phyloP scores from a whole-genome alignment of 306 rosid species.

The Astragalus membranaceus region DNA sequence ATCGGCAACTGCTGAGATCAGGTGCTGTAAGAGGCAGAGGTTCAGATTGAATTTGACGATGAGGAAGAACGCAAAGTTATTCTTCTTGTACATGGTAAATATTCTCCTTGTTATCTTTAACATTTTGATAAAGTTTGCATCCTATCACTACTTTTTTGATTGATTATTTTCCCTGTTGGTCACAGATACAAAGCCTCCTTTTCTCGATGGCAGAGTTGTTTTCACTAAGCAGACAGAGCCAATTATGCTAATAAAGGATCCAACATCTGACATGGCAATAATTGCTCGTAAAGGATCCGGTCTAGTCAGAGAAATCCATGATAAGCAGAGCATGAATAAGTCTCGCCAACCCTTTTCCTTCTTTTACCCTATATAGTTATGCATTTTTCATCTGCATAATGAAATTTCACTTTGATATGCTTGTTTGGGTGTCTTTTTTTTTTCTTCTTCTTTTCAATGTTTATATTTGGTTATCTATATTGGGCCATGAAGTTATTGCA shows the following conservation, averaged over 20 bases:
- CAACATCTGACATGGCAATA: constrained; percentile 98
- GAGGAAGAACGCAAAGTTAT: constrained; percentile 94
- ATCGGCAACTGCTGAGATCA: constrained; percentile 84
- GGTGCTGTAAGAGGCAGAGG: constrained; percentile 98
- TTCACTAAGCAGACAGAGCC: constrained; percentile 98
- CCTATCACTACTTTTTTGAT: background rate
- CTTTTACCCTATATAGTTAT: background rate
- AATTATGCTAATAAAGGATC: constrained; percentile 93
- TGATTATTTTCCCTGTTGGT: constrained; percentile 16
- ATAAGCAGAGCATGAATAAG: constrained; percentile 85
- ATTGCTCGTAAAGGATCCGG: constrained; percentile 93
- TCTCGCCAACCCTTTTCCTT: constrained; percentile 59
- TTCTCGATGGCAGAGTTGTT: constrained; percentile 94
- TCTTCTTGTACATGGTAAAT: constrained; percentile 92
- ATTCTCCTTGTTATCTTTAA: constrained; percentile 1
- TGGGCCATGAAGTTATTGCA: background rate
- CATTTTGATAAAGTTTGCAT: background rate
- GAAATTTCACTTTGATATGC: constrained; percentile 5
- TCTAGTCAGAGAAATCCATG: constrained; percentile 83
- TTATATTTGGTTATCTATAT: background rate
- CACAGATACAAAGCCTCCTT: constrained; percentile 95
- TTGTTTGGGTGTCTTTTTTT: background rate
- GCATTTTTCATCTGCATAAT: background rate
- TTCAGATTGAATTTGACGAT: constrained; percentile 94
- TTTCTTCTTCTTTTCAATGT: background rate